Percentiles rank a stretch among this genome's conserved stretches.
phyloP scores from a whole-genome alignment of 129 eudicot genomes.

The Cynara cardunculus region DNA sequence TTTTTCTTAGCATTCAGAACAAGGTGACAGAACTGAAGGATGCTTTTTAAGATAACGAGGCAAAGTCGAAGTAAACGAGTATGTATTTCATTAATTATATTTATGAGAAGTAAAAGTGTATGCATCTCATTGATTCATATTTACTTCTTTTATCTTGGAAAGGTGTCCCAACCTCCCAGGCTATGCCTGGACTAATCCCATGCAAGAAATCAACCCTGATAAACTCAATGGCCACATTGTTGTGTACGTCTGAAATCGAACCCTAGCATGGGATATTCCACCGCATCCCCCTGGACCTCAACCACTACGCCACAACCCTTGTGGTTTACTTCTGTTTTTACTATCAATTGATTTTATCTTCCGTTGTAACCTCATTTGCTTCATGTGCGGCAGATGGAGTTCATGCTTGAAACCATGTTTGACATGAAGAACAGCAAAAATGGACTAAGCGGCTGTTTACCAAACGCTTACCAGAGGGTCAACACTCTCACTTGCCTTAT shows the following conservation, averaged over 20 bases:
- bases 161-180: too few species aligned
- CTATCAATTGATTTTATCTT: constrained; percentile 2
- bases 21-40: constrained; percentile 68
- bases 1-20: constrained; percentile 68
- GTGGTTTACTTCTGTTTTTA: too few species aligned
- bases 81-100: constrained; percentile 13
- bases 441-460: too few species aligned
- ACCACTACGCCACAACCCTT: too few species aligned
- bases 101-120: constrained; percentile 43
- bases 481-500: too few species aligned
- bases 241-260: too few species aligned
- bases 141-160: not conserved
- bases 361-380: constrained; percentile 8
- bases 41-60: constrained; percentile 41
- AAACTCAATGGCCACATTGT: too few species aligned
- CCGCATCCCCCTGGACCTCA: too few species aligned
- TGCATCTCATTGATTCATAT: constrained; percentile 12
- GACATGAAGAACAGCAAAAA: constrained; percentile 82
- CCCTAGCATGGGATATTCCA: too few species aligned
- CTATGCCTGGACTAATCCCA: too few species aligned
- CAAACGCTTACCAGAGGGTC: too few species aligned
- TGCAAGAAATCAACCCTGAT: too few species aligned
- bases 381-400: constrained; percentile 58
- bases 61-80: constrained; percentile 61
- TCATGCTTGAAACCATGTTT: constrained; percentile 87